Percentiles rank a stretch among this genome's conserved stretches.
These are phyloP conservation scores for Aureobasidium zeae DNA, from an alignment of 2,329 filamentous ascomycete genomes.

Conservation along the genomic window DNA sequence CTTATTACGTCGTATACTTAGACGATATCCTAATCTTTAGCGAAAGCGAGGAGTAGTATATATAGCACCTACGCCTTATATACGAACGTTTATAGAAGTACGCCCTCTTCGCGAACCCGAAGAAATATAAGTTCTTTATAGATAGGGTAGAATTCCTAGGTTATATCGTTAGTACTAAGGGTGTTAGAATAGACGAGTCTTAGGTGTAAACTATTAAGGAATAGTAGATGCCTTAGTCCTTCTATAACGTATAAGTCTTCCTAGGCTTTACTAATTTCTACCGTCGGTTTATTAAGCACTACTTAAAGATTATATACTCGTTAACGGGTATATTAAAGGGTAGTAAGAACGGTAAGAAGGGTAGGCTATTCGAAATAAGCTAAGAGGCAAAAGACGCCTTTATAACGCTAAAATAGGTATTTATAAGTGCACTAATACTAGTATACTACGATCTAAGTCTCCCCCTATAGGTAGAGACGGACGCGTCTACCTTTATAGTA, in stretches of 20 bases:
- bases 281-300: constrained; percentile 8
- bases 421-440: constrained; percentile 14
- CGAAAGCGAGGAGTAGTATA: no score
- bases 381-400: not conserved
- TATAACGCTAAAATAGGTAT: constrained; percentile 12
- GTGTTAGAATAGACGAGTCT: constrained; percentile 2
- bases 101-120: constrained; percentile 14
- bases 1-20: constrained; percentile 23
- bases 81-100: no score
- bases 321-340: constrained; percentile 8
- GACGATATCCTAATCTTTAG: constrained; percentile 29
- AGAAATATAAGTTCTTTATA: constrained; percentile 17
- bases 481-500: constrained; percentile 11
- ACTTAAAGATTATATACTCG: not conserved
- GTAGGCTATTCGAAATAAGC: not conserved
- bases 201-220: constrained; percentile 2
- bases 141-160: constrained; percentile 18
- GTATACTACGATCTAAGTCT: constrained; percentile 9
- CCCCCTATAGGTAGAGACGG: constrained; percentile 1
- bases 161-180: constrained; percentile 13
- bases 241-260: constrained; percentile 13
- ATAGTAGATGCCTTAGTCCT: not conserved
- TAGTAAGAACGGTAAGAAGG: not conserved
- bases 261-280: constrained; percentile 18
- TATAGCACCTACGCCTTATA: no score